Conservation (phyloP, 495 filamentous ascomycete species). For the Aeminium ludgeri region DNA sequence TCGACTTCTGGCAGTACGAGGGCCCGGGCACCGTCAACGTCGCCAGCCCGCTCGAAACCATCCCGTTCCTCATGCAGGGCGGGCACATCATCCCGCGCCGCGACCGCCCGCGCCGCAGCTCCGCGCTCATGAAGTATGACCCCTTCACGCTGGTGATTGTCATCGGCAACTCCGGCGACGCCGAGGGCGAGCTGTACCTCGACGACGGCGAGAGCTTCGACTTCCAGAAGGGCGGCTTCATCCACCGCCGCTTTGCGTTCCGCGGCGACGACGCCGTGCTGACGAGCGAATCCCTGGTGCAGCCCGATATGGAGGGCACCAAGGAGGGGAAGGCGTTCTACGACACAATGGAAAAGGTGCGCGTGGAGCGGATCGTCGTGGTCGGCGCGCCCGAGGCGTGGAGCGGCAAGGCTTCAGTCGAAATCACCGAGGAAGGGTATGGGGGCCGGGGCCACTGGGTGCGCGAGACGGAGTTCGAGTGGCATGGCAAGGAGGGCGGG, state of each 20-base stretch:
- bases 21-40: constrained; percentile 48
- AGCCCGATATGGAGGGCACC: constrained; percentile 27
- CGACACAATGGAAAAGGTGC: constrained; percentile 57
- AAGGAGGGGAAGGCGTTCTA: constrained; percentile 52
- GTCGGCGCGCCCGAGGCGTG: constrained; percentile 60
- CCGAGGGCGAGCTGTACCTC: constrained; percentile 70
- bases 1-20: constrained; percentile 57
- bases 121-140: constrained; percentile 79
- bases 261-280: constrained; percentile 35
- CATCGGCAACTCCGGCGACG: constrained; percentile 50
- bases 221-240: constrained; percentile 66
- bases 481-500: constrained; percentile 37
- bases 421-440: constrained; percentile 41
- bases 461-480: constrained; percentile 40
- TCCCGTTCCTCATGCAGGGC: constrained; percentile 78
- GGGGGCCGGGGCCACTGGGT: constrained; percentile 35
- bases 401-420: constrained; percentile 49
- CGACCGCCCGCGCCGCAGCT: constrained; percentile 69
- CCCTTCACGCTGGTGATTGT: constrained; percentile 81
- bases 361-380: constrained; percentile 67
- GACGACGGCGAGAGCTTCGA: constrained; percentile 92
- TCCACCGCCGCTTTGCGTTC: constrained; percentile 63
- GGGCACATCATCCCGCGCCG: constrained; percentile 84
- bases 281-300: constrained; percentile 33
- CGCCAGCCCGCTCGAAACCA: constrained; percentile 61